Conservation (phyloP, 2,329 filamentous ascomycete genomes). For the Fusarium begoniae region DNA sequence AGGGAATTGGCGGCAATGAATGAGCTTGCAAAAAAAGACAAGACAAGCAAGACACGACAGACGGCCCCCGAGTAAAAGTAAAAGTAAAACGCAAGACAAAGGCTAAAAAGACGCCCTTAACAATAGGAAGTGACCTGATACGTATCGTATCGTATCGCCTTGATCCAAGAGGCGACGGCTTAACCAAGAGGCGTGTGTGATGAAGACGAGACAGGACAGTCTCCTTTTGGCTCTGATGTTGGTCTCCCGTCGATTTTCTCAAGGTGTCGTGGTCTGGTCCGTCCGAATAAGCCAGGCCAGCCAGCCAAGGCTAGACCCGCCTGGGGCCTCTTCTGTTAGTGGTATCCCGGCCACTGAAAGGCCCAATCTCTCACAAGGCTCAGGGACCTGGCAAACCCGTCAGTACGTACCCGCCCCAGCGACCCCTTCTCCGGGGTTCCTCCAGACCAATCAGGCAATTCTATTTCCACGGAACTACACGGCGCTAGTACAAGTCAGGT, state of each 20-base stretch:
- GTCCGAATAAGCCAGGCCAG: constrained; percentile 48
- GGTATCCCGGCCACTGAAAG: constrained; percentile 31
- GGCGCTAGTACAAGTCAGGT: constrained; percentile 36
- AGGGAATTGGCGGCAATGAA: constrained; percentile 38
- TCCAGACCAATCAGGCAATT: constrained; percentile 42
- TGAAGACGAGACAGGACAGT: constrained; percentile 37
- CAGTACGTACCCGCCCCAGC: constrained; percentile 39
- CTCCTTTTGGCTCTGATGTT: constrained; percentile 49
- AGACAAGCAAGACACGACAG: constrained; percentile 10
- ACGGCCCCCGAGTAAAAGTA: background rate
- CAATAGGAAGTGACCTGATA: constrained; percentile 1
- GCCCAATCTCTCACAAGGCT: constrained; percentile 23
- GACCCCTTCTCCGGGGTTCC: constrained; percentile 45
- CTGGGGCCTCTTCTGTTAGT: constrained; percentile 34
- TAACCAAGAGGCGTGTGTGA: constrained; percentile 28
- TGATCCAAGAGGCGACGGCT: constrained; percentile 3
- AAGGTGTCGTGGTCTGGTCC: constrained; percentile 50
- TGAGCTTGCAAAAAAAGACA: constrained; percentile 26
- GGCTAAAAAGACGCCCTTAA: constrained; percentile 3
- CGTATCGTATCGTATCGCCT: background rate
- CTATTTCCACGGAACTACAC: constrained; percentile 2
- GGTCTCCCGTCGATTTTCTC: constrained; percentile 49
- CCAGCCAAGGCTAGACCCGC: constrained; percentile 36
- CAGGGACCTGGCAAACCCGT: constrained; percentile 7
- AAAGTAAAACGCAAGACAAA: constrained; percentile 24